phyloP scores from a whole-genome alignment of 2,329 filamentous ascomycete genomes.

The Zasmidium citrigriseum region DNA sequence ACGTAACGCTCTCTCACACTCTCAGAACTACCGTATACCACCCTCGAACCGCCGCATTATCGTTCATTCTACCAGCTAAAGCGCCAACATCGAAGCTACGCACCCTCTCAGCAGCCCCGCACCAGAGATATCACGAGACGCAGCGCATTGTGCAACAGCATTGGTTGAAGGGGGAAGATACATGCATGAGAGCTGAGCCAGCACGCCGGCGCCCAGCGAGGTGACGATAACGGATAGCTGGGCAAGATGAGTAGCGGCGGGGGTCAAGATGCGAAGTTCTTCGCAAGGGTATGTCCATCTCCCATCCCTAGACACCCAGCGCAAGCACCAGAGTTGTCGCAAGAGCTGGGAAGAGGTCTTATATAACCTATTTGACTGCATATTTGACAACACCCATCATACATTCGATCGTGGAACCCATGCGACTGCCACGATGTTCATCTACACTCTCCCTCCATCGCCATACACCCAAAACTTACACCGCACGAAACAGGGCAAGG shows the following conservation, averaged over 20 bases:
- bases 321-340: neutral
- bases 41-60: neutral
- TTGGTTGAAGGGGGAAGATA: conserved; percentile 1
- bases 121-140: conserved; percentile 2
- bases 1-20: neutral
- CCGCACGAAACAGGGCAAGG: conserved; percentile 78
- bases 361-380: too few relatives aligned
- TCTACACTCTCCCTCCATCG: conserved; percentile 30
- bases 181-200: conserved; percentile 5
- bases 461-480: conserved; percentile 22
- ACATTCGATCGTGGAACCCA: neutral
- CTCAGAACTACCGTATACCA: too few relatives aligned
- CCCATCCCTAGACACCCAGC: neutral
- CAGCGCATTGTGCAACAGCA: conserved; percentile 3
- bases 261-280: conserved; percentile 98
- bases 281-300: conserved; percentile 77
- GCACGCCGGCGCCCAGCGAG: neutral
- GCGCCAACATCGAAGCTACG: neutral
- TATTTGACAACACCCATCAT: too few relatives aligned
- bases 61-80: neutral
- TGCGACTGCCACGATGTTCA: conserved; percentile 36
- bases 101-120: conserved; percentile 4
- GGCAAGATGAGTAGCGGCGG: conserved; percentile 58
- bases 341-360: neutral
- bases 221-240: neutral